A percentile compares a stretch with the other conserved stretches of the same genome.
phyloP scores from a whole-genome alignment of 2,329 filamentous ascomycete species.

The Berkeleyomyces rouxiae region DNA sequence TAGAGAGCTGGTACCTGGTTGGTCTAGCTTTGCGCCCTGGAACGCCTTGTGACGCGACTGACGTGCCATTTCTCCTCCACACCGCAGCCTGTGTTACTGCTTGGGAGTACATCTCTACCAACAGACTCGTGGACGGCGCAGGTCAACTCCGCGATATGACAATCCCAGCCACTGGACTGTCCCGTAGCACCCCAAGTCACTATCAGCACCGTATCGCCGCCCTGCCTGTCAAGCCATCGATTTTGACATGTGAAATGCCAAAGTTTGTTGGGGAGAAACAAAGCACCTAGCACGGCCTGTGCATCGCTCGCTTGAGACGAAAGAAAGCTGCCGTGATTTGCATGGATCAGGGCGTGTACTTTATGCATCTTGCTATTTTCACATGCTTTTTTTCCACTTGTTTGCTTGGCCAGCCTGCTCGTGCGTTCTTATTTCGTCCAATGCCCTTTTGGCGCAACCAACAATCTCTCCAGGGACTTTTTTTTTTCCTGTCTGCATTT shows the following conservation, averaged over 20 bases:
- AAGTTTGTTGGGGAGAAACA: slow-evolving; percentile 3
- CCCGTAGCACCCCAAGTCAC: too few relatives aligned
- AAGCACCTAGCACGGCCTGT: neutral
- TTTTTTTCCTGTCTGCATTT: neutral
- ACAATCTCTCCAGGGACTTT: neutral
- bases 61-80: too few relatives aligned
- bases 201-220: too few relatives aligned
- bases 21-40: too few relatives aligned
- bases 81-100: too few relatives aligned
- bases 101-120: too few relatives aligned
- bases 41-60: too few relatives aligned
- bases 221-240: neutral
- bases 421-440: neutral
- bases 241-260: neutral
- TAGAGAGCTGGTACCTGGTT: too few relatives aligned
- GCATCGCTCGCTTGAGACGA: neutral
- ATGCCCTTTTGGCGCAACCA: neutral
- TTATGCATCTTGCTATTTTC: neutral
- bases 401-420: neutral
- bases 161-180: too few relatives aligned
- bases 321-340: neutral
- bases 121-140: too few relatives aligned
- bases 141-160: too few relatives aligned
- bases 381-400: neutral
- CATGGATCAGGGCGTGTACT: neutral